These are phyloP conservation scores for Tuber indicum DNA, from an alignment of 495 filamentous ascomycete genomes.

Conservation along the genomic window DNA sequence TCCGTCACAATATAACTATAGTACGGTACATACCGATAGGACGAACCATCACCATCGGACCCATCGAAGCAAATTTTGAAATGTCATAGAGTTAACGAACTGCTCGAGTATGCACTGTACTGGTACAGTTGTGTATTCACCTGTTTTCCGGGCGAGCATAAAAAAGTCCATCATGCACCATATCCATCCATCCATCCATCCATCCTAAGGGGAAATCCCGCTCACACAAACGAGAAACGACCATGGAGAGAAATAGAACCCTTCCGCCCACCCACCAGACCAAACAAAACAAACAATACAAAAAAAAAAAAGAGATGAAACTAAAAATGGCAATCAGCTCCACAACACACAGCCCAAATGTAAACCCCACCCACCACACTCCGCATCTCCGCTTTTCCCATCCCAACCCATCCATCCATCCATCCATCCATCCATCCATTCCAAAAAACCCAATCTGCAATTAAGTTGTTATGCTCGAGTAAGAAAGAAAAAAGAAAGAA, in stretches of 20 bases:
- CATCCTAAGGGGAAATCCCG: not conserved
- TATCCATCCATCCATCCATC: too few relatives aligned
- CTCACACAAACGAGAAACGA: not conserved
- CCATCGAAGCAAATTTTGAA: not conserved
- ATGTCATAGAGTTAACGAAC: not conserved
- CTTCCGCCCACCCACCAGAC: not conserved
- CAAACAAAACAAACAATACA: not conserved
- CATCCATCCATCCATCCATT: not conserved
- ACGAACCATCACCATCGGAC: not conserved
- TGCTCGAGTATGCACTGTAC: not conserved
- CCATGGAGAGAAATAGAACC: not conserved
- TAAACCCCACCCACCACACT: not conserved
- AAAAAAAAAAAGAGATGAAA: too few relatives aligned
- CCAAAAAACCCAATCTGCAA: not conserved
- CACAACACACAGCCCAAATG: not conserved
- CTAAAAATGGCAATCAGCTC: not conserved
- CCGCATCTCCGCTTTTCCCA: not conserved
- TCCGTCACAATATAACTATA: not conserved
- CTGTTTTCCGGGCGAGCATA: too few relatives aligned
- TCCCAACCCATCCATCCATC: not conserved
- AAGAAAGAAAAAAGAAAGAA: not conserved
- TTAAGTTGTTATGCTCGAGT: not conserved
- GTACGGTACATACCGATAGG: not conserved
- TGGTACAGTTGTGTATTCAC: too few relatives aligned
- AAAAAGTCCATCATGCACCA: too few relatives aligned